Base-by-base conservation (phyloP, 1,139 yeast genomes). In the Yamadazyma dushanensis region DNA sequence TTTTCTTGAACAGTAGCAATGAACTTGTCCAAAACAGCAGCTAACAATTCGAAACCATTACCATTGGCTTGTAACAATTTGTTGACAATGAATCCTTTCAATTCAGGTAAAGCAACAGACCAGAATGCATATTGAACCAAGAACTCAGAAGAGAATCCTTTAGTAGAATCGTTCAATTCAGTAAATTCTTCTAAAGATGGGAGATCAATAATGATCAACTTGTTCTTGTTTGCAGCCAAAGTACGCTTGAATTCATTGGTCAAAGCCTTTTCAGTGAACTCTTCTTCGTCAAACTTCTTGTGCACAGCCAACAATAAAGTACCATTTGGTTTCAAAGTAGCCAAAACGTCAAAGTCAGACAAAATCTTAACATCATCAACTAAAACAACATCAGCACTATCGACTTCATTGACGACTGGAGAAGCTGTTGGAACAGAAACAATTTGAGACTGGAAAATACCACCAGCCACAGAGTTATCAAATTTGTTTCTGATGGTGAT, bases 11-110 rank as follows among this genome's bases (percentile, higher is more conserved):
- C 75, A 43, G 68, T 69, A 37, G 69, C 71, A 45, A 83, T 74
- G 36, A 87, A 78, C 47, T 78, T 80, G 44, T 85, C 84, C 50
- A 87, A 76, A 31, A 88, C 94, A 13, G 90, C 83, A 18, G 90
- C 94, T 48, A 87, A 76, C 41, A 87, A 72, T 62, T 87, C 96
- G 44, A 87, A 84, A 41, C 82, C 88, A 40, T 83, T 77, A 37
- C 95, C 94, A 45, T 83, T 82, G 16, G 95, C 83, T 56, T 83
- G 86, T 56, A 84, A 78, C 50, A 88, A 77, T 60, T 83, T 83
- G 60, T 87, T 83, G 41, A 87, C 89, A 48, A 84, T 74, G 31
- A 81, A 80, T 34, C 80, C 83, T 29, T 73, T 72, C 32, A 82
- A 71, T 36, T 74, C 73, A 7, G 89, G 87, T 42, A 73, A 76